phyloP scores from a whole-genome alignment of 2,329 filamentous ascomycete genomes.

The Fusarium sp. region DNA sequence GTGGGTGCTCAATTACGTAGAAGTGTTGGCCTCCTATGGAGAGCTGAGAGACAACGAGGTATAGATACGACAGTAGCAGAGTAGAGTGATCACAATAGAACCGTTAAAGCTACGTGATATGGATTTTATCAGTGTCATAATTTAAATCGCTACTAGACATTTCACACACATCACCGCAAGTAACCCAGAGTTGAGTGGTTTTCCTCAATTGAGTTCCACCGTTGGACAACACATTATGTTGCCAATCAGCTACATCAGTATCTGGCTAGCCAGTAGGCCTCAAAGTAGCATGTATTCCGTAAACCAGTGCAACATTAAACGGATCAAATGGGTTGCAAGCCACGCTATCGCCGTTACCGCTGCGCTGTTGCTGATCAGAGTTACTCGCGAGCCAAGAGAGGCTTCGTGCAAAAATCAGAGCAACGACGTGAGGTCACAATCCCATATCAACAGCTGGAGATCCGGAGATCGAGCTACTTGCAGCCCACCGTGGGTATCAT shows the following conservation, averaged over 20 bases:
- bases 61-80: background rate
- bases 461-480: background rate
- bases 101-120: background rate
- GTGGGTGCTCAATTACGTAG: background rate
- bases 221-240: background rate
- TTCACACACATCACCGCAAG: background rate
- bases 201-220: background rate
- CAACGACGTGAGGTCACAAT: background rate
- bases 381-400: background rate
- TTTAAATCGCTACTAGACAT: background rate
- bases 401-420: background rate
- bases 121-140: background rate
- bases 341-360: background rate
- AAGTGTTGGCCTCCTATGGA: background rate
- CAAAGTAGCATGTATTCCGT: background rate
- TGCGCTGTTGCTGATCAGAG: background rate
- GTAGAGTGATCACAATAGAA: background rate
- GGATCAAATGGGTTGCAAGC: background rate
- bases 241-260: background rate
- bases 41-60: background rate
- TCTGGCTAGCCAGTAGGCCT: background rate
- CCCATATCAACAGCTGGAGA: background rate
- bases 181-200: background rate
- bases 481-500: constrained; percentile 12
- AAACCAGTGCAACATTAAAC: background rate